Base-by-base conservation (phyloP, 306 rosid genomes). In the Cyclanthera cordifolia region DNA sequence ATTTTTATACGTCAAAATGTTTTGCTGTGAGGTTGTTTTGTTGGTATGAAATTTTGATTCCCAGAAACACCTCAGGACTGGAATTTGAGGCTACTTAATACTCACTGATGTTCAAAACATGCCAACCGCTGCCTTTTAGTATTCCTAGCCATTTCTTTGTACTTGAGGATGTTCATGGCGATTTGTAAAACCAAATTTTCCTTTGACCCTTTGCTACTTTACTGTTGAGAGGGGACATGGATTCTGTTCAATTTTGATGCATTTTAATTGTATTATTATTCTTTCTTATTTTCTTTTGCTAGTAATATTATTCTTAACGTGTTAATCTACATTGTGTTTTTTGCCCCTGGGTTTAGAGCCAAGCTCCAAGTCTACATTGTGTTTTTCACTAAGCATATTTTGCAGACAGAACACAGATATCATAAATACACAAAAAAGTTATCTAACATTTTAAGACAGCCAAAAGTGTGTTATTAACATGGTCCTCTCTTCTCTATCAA, bases 171-270 rank as follows among this genome's bases (percentile, higher is more conserved):
- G 46, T 28, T 6, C 14, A 45, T 45, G 70, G 10, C 21, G 4
- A 37, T 11, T 41, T 63, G 13, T 63, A 9, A 4, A 19, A 41
- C 28, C 32, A 37, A 37, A 37, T 37, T 7, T 37, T 8, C 11
- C 43, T 37, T 37, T 11, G 43, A 37, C 43, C 8, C 25, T 37
- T 37, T 37, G 3, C 47, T 43, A 27, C 24, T 16, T 41, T n/a
- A n/a, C n/a, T n/a, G n/a, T n/a, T n/a, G n/a, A n/a, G n/a, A n/a
- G n/a, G n/a, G n/a, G n/a, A n/a, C n/a, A n/a, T n/a, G n/a, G n/a
- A n/a, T n/a, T n/a, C n/a, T n/a, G n/a, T n/a, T 63, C 28, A 39
- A 61, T 39, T 34, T 39, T 1, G 69, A 63, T 63, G 30, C 69
- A 61, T 34, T 61, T 39, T n/a, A 37, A 39, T 39, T 37, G 45